Evolutionary conservation across 2,329 filamentous ascomycete species (phyloP).

Genomic region (Neofusicoccum ribis): DNA sequence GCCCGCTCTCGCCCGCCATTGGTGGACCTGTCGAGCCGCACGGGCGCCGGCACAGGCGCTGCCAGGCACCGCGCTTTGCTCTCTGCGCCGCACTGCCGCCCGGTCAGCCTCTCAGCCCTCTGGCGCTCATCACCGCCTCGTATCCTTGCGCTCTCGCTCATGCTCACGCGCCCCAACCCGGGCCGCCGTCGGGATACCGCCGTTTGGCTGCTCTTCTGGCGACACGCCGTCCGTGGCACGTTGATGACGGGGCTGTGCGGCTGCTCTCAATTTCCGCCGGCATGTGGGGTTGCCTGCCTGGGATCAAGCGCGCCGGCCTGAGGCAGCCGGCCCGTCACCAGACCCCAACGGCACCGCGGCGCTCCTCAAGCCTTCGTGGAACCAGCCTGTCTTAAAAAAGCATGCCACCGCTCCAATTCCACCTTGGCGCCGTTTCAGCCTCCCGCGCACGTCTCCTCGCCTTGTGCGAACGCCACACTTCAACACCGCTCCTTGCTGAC

Average conservation of each 20-base stretch:
- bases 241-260: neutral
- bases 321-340: neutral
- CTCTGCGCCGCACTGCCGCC: neutral
- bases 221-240: constrained; percentile 2
- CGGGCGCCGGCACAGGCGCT: neutral
- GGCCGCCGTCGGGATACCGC: neutral
- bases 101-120: neutral
- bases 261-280: constrained; percentile 5
- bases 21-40: too few species aligned
- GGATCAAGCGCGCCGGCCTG: neutral
- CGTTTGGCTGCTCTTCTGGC: neutral
- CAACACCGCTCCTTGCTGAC: neutral
- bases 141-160: neutral
- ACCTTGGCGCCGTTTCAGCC: neutral
- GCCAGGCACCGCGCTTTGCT: neutral
- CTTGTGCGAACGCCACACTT: neutral
- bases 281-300: constrained; percentile 13
- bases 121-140: constrained; percentile 8
- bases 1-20: neutral
- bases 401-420: neutral
- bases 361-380: too few species aligned
- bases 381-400: neutral
- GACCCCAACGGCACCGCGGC: neutral
- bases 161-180: too few species aligned
- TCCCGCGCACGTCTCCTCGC: neutral